Percentiles rank a stretch among this genome's conserved stretches.
phyloP scores from a whole-genome alignment of 257 asterid genomes.

The Solanum peruvianum region DNA sequence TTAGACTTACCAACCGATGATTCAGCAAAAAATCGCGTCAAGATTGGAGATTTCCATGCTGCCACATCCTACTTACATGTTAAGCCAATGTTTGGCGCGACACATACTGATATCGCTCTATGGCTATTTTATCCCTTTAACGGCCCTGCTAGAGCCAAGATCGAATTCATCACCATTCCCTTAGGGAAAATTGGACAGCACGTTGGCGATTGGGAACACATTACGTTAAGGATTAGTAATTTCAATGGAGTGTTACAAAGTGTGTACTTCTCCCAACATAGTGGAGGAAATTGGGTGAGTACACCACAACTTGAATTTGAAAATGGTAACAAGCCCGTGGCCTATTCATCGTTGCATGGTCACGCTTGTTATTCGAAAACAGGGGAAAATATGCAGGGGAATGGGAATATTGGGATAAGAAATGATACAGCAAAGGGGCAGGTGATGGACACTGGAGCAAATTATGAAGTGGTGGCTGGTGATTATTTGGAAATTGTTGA shows the following conservation, averaged over 20 bases:
- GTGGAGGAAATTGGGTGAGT: slow-evolving; percentile 48
- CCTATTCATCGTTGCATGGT: slow-evolving; percentile 60
- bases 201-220: slow-evolving; percentile 86
- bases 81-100: slow-evolving; percentile 66
- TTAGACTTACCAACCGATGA: slow-evolving; percentile 49
- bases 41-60: slow-evolving; percentile 35
- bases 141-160: slow-evolving; percentile 62
- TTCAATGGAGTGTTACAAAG: slow-evolving; percentile 51
- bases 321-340: slow-evolving; percentile 39
- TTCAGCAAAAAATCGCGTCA: slow-evolving; percentile 32
- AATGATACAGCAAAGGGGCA: slow-evolving; percentile 43
- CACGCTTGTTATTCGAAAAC: slow-evolving; percentile 50
- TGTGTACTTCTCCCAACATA: slow-evolving; percentile 57
- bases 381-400: slow-evolving; percentile 56
- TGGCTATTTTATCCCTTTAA: slow-evolving; percentile 86
- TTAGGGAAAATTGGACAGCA: slow-evolving; percentile 66
- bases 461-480: slow-evolving; percentile 22
- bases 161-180: slow-evolving; percentile 34
- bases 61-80: slow-evolving; percentile 42
- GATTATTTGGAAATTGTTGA: slow-evolving; percentile 31
- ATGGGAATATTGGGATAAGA: slow-evolving; percentile 43
- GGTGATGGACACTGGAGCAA: slow-evolving; percentile 32
- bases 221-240: slow-evolving; percentile 70
- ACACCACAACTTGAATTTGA: slow-evolving; percentile 37
- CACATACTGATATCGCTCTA: slow-evolving; percentile 46